Base-by-base conservation (phyloP, 1,284 basidiomycete species). In the Vanrija humicola region DNA sequence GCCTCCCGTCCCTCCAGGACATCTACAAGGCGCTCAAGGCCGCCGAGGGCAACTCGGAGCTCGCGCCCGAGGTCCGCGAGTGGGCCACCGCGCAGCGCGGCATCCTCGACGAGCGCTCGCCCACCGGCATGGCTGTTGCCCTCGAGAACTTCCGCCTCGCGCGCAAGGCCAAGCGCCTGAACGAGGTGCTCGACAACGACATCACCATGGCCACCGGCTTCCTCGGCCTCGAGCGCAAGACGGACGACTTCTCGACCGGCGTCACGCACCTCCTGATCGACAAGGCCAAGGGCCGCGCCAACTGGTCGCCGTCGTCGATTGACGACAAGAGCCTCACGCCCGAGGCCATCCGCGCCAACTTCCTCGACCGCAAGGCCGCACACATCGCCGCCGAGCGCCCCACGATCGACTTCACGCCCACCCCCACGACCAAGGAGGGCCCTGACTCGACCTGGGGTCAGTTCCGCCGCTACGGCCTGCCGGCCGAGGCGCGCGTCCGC, bases 81-180 rank as follows among this genome's bases (percentile, higher is more conserved):
- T 97, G 92, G 91, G 93, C 93, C 6, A 74, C 78, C 57, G 73
- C 81, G 50, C 91, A 90, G 15, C 74, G 88, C 58, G 77, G 79
- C 18, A 78, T 79, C 25, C 77, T 98, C 61, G 78, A 84, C 46
- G 66, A 82, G 61, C 84, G 90, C 50, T 92, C 90, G 72, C 93
- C 93, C 5, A 95, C 92, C 3, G 93, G 90, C 66, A 81, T 96
- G 67, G 90, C 88, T 69, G 86, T 97, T 26, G 84, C 92, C 18
- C 79, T 97, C 18, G 78, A 82, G 64, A 88, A 89, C 12, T 83
- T 93, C 59, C 84, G 88, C 49, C 79, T 80, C 58, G 91, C 89
- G 15, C 83, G 80, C 67, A 74, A 78, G 4, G 77, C 86, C 75
- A 75, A 68, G 60, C 59, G 81, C 16, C 79, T 96, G 46, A 79